These are phyloP conservation scores for Fomitopsis betulina DNA, from an alignment of 1,284 basidiomycete genomes.

Conservation along the genomic window DNA sequence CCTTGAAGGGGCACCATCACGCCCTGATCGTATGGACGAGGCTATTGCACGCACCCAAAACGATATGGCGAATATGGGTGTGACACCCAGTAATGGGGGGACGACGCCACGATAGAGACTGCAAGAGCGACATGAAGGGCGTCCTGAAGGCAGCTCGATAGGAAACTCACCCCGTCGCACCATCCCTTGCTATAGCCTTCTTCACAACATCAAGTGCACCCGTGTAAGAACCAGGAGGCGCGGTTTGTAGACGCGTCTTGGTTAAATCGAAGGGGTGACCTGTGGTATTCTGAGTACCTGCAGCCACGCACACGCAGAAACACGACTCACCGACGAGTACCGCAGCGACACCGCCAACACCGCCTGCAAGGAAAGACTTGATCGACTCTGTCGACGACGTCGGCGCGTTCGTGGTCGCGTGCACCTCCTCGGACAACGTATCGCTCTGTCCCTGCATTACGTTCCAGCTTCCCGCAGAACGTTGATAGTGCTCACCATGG, in stretches of 20 bases:
- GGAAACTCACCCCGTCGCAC: slow-evolving; percentile 71
- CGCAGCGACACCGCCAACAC: slow-evolving; percentile 84
- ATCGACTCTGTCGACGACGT: slow-evolving; percentile 51
- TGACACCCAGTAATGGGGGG: slow-evolving; percentile 93
- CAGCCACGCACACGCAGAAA: not conserved
- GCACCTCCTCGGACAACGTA: slow-evolving; percentile 21
- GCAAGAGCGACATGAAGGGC: not conserved
- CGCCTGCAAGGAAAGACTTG: slow-evolving; percentile 89
- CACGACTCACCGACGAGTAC: slow-evolving; percentile 78
- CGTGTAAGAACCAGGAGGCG: slow-evolving; percentile 84
- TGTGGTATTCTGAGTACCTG: slow-evolving; percentile 21
- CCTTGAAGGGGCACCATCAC: slow-evolving; percentile 41
- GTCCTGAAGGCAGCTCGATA: not conserved
- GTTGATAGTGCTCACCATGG: slow-evolving; percentile 20
- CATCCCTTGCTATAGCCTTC: slow-evolving; percentile 88
- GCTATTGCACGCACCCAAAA: slow-evolving; percentile 76
- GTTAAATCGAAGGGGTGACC: slow-evolving; percentile 98
- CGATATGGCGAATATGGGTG: slow-evolving; percentile 97
- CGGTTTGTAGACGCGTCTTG: slow-evolving; percentile 95
- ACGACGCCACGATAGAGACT: slow-evolving; percentile 97
- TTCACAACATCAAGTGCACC: slow-evolving; percentile 93
- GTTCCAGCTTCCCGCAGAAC: not conserved
- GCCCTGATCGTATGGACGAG: not conserved
- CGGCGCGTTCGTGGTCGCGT: slow-evolving; percentile 7
- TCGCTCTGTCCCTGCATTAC: slow-evolving; percentile 16